Evolutionary conservation across 768 basidiomycete genomes (phyloP).

Genomic region (Agaricus blazei): DNA sequence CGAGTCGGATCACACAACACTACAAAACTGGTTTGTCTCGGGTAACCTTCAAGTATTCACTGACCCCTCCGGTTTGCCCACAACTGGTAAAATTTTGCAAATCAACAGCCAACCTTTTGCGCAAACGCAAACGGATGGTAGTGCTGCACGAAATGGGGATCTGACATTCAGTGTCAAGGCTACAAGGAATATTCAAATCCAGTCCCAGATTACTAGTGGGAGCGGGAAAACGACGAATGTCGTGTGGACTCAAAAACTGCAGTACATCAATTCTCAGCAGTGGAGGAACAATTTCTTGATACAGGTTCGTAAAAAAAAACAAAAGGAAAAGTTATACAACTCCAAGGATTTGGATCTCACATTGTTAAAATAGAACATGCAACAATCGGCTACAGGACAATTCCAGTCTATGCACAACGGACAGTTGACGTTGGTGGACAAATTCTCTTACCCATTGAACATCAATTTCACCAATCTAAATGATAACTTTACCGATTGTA

Average conservation of each 20-base stretch:
- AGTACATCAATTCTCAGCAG: constrained; percentile 59
- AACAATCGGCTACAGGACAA: constrained; percentile 34
- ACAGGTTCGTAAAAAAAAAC: constrained; percentile 24
- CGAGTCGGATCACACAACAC: constrained; percentile 57
- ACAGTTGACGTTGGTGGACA: constrained; percentile 31
- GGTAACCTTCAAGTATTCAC: constrained; percentile 65
- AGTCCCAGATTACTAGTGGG: constrained; percentile 55
- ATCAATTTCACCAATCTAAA: constrained; percentile 38
- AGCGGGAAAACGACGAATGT: constrained; percentile 54
- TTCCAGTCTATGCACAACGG: constrained; percentile 37
- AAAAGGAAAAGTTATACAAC: too few species aligned
- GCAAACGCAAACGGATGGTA: constrained; percentile 40
- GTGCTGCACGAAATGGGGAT: constrained; percentile 35
- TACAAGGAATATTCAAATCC: constrained; percentile 50
- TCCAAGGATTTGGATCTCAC: too few species aligned
- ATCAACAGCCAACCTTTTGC: constrained; percentile 60
- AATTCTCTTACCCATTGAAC: constrained; percentile 40
- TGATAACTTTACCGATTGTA: constrained; percentile 30
- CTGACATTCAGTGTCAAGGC: constrained; percentile 62
- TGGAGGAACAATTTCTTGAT: constrained; percentile 43
- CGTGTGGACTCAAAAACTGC: constrained; percentile 54
- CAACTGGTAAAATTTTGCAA: constrained; percentile 60
- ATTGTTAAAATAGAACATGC: constrained; percentile 27
- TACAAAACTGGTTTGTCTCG: constrained; percentile 77
- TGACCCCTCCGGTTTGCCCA: constrained; percentile 54